These are phyloP conservation scores for Colletotrichum truncatum DNA, from an alignment of 2,329 filamentous ascomycete species.

Conservation along the genomic window DNA sequence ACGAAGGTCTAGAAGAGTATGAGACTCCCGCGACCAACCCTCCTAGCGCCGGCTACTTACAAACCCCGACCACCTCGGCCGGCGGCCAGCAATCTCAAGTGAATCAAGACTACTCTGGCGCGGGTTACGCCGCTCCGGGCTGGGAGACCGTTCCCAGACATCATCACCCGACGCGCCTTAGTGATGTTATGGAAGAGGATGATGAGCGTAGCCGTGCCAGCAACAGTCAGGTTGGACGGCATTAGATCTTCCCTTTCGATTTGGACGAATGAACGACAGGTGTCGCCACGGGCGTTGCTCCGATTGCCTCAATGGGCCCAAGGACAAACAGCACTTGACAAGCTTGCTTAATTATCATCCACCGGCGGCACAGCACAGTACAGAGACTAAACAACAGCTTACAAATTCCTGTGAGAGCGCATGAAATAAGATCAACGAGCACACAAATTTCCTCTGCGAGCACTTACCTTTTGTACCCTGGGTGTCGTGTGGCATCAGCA, in stretches of 20 bases:
- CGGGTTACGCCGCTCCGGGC: slow-evolving; percentile 71
- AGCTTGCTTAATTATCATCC: background rate
- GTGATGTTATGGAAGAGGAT: slow-evolving; percentile 88
- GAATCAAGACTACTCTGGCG: slow-evolving; percentile 70
- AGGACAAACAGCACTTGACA: slow-evolving; percentile 9
- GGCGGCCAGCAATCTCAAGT: slow-evolving; percentile 37
- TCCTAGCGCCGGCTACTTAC: slow-evolving; percentile 42
- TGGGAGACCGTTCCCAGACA: slow-evolving; percentile 84
- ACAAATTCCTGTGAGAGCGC: background rate
- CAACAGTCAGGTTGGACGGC: slow-evolving; percentile 59
- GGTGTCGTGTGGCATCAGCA: background rate
- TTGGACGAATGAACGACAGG: background rate
- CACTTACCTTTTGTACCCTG: background rate
- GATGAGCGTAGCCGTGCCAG: slow-evolving; percentile 83
- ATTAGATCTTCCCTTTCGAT: background rate
- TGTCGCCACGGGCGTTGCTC: background rate
- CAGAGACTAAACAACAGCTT: background rate
- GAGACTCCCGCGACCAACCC: slow-evolving; percentile 59
- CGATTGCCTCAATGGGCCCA: background rate
- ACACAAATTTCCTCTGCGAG: background rate
- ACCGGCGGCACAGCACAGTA: background rate
- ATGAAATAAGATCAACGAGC: slow-evolving; percentile 10
- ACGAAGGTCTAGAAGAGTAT: slow-evolving; percentile 65
- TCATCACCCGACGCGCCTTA: slow-evolving; percentile 87
- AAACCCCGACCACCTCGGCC: slow-evolving; percentile 42